Conservation (phyloP, 2,329 filamentous ascomycete genomes). For the Fusarium liriodendri region DNA sequence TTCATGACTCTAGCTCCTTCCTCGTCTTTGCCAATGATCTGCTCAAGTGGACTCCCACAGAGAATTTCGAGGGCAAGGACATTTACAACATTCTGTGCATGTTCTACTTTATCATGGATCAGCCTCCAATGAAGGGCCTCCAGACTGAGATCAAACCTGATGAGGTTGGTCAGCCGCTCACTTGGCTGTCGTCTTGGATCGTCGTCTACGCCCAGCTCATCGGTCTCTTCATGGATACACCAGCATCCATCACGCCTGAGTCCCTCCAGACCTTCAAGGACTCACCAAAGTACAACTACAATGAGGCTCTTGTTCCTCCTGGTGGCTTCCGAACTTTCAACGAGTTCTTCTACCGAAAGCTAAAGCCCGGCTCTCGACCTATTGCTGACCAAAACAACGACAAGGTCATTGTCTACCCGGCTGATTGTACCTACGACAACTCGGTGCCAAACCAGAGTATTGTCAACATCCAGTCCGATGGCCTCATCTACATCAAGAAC, state of each 20-base stretch:
- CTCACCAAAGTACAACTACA: constrained; percentile 45
- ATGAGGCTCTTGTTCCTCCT: constrained; percentile 47
- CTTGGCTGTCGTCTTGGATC: constrained; percentile 52
- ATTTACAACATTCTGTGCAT: constrained; percentile 52
- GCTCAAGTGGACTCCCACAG: constrained; percentile 52
- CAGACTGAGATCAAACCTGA: constrained; percentile 45
- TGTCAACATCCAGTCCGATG: constrained; percentile 35
- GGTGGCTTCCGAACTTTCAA: constrained; percentile 53
- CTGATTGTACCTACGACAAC: constrained; percentile 51
- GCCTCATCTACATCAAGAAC: constrained; percentile 51
- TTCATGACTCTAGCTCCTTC: constrained; percentile 36
- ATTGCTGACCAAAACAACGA: constrained; percentile 45
- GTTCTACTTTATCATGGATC: constrained; percentile 55
- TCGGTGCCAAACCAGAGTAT: constrained; percentile 35
- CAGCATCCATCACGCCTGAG: constrained; percentile 46
- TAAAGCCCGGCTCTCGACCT: constrained; percentile 49
- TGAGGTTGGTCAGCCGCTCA: constrained; percentile 44
- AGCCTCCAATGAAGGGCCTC: constrained; percentile 42
- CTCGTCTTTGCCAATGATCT: constrained; percentile 44
- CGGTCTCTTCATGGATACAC: constrained; percentile 49
- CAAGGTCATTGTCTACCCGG: constrained; percentile 48
- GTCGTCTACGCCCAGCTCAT: constrained; percentile 51
- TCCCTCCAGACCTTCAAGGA: constrained; percentile 48
- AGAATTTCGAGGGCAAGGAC: constrained; percentile 48
- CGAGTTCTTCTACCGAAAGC: constrained; percentile 52